These are phyloP conservation scores for Claviceps sp. DNA, from an alignment of 2,329 filamentous ascomycete species.

Conservation along the genomic window DNA sequence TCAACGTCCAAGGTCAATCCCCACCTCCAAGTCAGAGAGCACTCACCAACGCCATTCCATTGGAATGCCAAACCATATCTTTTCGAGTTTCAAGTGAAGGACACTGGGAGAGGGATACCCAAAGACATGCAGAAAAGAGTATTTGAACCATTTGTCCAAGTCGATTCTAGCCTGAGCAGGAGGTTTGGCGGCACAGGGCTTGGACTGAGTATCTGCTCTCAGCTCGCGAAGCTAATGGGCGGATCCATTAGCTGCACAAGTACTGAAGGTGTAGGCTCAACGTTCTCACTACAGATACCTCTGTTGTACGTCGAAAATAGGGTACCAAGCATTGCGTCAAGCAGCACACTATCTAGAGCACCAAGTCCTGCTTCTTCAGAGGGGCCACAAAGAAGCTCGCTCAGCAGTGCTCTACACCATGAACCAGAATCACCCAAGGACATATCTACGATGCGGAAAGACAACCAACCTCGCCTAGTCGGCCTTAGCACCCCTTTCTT, in stretches of 20 bases:
- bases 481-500: slow-evolving; percentile 80
- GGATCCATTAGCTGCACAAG: slow-evolving; percentile 63
- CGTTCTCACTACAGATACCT: slow-evolving; percentile 73
- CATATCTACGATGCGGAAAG: slow-evolving; percentile 7
- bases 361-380: slow-evolving; percentile 29
- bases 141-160: slow-evolving; percentile 90
- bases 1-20: slow-evolving; percentile 40
- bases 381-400: slow-evolving; percentile 21
- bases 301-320: slow-evolving; percentile 58
- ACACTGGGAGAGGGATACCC: slow-evolving; percentile 78
- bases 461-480: slow-evolving; percentile 59
- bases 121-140: slow-evolving; percentile 65
- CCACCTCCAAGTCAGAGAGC: slow-evolving; percentile 36
- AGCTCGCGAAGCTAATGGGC: slow-evolving; percentile 72
- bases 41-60: slow-evolving; percentile 47
- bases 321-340: slow-evolving; percentile 40
- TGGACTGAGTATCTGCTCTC: slow-evolving; percentile 78
- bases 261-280: slow-evolving; percentile 59
- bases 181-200: slow-evolving; percentile 83
- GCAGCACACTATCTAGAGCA: slow-evolving; percentile 37
- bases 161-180: slow-evolving; percentile 77
- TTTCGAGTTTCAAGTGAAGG: slow-evolving; percentile 82
- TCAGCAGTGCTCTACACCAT: slow-evolving; percentile 11
- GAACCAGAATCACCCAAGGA: slow-evolving; percentile 7
- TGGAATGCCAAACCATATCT: slow-evolving; percentile 49